Base-by-base conservation (phyloP, 768 basidiomycete species). In the Exsudoporus frostii region DNA sequence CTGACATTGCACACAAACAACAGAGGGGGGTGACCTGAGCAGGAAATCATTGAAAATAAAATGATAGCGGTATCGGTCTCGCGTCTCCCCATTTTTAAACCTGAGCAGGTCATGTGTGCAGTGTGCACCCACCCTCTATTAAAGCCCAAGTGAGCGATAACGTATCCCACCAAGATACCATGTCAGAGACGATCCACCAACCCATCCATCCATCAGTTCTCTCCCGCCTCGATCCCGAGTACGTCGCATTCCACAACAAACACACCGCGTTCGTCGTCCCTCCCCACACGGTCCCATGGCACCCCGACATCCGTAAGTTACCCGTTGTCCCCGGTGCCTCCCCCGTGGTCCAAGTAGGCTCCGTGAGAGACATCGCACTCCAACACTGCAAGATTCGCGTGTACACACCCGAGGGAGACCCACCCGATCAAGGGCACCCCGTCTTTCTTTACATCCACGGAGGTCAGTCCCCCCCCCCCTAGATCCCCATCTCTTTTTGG, bases 391-490 rank as follows among this genome's bases (percentile, higher is more conserved):
- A 76, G 38, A 74, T 86, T 41, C 77, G 86, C n/a, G 79, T 79
- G 5, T 88, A 84, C 64, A 84, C 80, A 1, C 87, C 87, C 0
- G 74, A 80, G 40, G 80, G 81, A 0, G 39, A 52, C 0, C 57
- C 72, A 0, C 83, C 85, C 0, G 60, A 59, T 2, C 69, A 67
- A 2, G 86, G 86, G 7, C 88, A 86, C 86, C 86, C 85, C 0
- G 78, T 84, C 1, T 79, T 88, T 50, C 76, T 89, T 19, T 89
- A 77, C 73, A 85, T 84, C 62, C 88, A 88, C 56, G 88, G 88
- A 53, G 87, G 86, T 80, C 47, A 30, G 76, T 49, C 13, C 19
- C 25, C 10, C 24, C 29, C 27, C 11, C 29, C 11, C 9, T 30
- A 30, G 9, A 11, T 30, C 29, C 29, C 10, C 11, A 10, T 30